phyloP scores from a whole-genome alignment of 208 protist species.

The Blastocrithidia nonstop region DNA sequence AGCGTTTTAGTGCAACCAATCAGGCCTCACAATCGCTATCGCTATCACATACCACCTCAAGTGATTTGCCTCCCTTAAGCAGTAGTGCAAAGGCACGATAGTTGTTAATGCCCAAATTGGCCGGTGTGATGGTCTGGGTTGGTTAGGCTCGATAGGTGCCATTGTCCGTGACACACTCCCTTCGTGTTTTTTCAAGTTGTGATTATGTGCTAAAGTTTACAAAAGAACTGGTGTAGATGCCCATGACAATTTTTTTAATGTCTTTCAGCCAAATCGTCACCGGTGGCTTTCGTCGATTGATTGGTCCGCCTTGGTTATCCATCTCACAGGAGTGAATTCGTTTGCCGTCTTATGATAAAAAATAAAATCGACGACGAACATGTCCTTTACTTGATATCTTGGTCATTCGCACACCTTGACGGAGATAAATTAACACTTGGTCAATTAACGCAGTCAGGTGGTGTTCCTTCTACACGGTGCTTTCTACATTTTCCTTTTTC shows the following conservation, averaged over 20 bases:
- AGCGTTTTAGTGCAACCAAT: slow-evolving; percentile 70
- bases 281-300: slow-evolving; percentile 72
- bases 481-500: slow-evolving; percentile 74
- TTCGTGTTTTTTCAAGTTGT: slow-evolving; percentile 53
- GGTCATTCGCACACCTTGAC: slow-evolving; percentile 71
- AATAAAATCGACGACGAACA: slow-evolving; percentile 69
- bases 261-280: slow-evolving; percentile 76
- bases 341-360: slow-evolving; percentile 78
- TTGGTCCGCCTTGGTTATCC: slow-evolving; percentile 48
- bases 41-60: slow-evolving; percentile 82
- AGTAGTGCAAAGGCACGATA: slow-evolving; percentile 77
- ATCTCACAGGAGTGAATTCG: slow-evolving; percentile 82
- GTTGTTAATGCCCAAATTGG: slow-evolving; percentile 69
- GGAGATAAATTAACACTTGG: slow-evolving; percentile 77
- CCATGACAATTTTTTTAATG: slow-evolving; percentile 71
- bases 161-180: slow-evolving; percentile 48
- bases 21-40: slow-evolving; percentile 85
- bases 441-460: slow-evolving; percentile 70
- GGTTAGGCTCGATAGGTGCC: slow-evolving; percentile 66
- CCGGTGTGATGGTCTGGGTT: slow-evolving; percentile 57
- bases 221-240: slow-evolving; percentile 73
- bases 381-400: slow-evolving; percentile 75
- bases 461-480: slow-evolving; percentile 70
- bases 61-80: slow-evolving; percentile 62
- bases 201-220: slow-evolving; percentile 47